A percentile compares a stretch with the other conserved stretches of the same genome.
Evolutionary conservation across 2,329 filamentous ascomycete genomes (phyloP).

Genomic region (Neonectria ditissima): DNA sequence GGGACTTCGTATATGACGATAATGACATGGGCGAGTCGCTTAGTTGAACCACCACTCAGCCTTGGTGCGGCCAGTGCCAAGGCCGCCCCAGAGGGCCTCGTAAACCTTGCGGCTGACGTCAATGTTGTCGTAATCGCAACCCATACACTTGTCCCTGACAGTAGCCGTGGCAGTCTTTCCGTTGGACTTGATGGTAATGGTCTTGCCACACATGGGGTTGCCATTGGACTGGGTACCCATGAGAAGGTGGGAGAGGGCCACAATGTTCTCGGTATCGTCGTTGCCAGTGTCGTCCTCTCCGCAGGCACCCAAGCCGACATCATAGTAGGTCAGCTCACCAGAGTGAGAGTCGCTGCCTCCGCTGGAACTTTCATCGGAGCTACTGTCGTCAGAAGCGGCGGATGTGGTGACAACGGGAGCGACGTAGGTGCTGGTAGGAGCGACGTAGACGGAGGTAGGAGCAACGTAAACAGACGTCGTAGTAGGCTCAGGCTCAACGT

Average conservation of each 20-base stretch:
- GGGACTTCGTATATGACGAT: neutral
- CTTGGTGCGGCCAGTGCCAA: slow-evolving; percentile 56
- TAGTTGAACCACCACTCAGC: slow-evolving; percentile 62
- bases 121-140: slow-evolving; percentile 68
- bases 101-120: slow-evolving; percentile 72
- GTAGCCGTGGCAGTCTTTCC: slow-evolving; percentile 69
- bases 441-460: slow-evolving; percentile 32
- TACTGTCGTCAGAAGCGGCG: slow-evolving; percentile 1
- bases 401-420: slow-evolving; percentile 27
- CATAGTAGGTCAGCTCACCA: slow-evolving; percentile 82
- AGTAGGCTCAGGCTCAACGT: slow-evolving; percentile 14
- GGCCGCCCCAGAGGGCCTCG: slow-evolving; percentile 60
- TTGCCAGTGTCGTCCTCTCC: slow-evolving; percentile 70
- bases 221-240: slow-evolving; percentile 74
- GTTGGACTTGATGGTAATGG: slow-evolving; percentile 70
- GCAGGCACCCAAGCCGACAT: slow-evolving; percentile 75
- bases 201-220: slow-evolving; percentile 78
- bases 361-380: neutral
- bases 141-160: slow-evolving; percentile 82
- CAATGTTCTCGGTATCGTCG: slow-evolving; percentile 68
- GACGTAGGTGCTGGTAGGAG: slow-evolving; percentile 30
- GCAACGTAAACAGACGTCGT: slow-evolving; percentile 30
- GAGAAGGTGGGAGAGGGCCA: slow-evolving; percentile 74
- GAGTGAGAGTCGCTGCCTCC: slow-evolving; percentile 45
- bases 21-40: slow-evolving; percentile 14